Conservation (phyloP, 139 green algal species). For the Mychonastes homosphaera region DNA sequence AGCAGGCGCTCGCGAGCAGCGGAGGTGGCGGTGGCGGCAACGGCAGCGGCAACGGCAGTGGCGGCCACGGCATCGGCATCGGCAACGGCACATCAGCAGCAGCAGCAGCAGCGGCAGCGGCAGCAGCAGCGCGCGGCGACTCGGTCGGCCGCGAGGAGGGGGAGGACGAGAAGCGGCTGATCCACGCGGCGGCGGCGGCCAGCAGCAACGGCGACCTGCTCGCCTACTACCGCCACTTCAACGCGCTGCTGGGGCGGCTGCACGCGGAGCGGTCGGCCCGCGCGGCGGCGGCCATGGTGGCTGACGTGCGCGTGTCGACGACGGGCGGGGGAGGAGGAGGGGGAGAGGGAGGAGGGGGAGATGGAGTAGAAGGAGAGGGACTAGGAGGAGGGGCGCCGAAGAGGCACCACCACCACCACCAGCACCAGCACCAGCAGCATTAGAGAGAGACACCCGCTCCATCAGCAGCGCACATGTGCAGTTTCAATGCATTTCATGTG, state of each 20-base stretch:
- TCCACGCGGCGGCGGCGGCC: not conserved
- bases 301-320: no score
- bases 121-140: not conserved
- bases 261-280: slow-evolving; percentile 13
- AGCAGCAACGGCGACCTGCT: not conserved
- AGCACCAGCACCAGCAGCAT: no score
- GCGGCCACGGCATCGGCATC: not conserved
- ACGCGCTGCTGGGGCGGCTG: slow-evolving; percentile 11
- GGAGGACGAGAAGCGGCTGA: not conserved
- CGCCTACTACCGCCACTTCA: slow-evolving; percentile 1
- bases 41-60: not conserved
- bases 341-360: no score
- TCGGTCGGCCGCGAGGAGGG: not conserved
- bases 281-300: no score
- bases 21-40: not conserved
- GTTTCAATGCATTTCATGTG: no score
- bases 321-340: no score
- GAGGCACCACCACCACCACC: no score
- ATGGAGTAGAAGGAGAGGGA: no score
- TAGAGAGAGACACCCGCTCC: no score
- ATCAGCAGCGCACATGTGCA: no score
- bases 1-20: not conserved
- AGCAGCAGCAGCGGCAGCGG: not conserved
- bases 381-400: no score
- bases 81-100: not conserved